Evolutionary conservation across 2,329 filamentous ascomycete genomes (phyloP), one percentile per base, ranked within the genome.

Genomic region (Fusarium sp.): DNA sequence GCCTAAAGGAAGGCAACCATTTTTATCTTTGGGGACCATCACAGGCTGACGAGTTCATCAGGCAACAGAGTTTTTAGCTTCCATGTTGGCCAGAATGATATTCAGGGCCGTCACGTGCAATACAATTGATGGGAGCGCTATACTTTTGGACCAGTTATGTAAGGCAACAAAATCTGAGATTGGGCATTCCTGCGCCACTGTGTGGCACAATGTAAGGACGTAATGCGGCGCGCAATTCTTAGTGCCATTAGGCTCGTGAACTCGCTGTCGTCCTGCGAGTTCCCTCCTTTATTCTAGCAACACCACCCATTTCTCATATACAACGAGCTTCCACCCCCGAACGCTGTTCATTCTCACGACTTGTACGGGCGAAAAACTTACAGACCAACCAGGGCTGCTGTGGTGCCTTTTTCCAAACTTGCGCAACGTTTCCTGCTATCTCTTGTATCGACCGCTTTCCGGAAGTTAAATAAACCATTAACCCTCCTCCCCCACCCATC

Each of bases 191-290:
- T 64, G 60, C 75, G 75, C 75, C 75, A 79, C 77, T 50, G 21
- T 77, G 77, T 79, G 77, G 77, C 77, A 74, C 43, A 43, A 33
- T 25, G 43, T 57, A 65, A 62, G 67, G 59, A 73, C 64, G 64
- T 68, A 68, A 73, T 73, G 71, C 73, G 69, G 67, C 69, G 75
- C 70, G 75, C 69, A 76, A 76, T 44, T 68, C 68, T 77, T 78
- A 77, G 78, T 67, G 73, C 70, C 75, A 60, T 80, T 75, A 75
- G 79, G 80, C 79, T 80, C 77, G 68, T 75, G 73, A 78, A 78
- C 72, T 78, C 72, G 77, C 75, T 79, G 78, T 76, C 77, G 78
- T 76, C 74, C 75, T 76, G 77, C 71, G 75, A 78, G 73, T 78
- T 54, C 78, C 73, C 79, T 80, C 80, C 77, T 72, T 69, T 72